A percentile compares a stretch with the other conserved stretches of the same genome.
Conservation (phyloP, 2,329 filamentous ascomycete species). For the Parascedosporium putredinis region DNA sequence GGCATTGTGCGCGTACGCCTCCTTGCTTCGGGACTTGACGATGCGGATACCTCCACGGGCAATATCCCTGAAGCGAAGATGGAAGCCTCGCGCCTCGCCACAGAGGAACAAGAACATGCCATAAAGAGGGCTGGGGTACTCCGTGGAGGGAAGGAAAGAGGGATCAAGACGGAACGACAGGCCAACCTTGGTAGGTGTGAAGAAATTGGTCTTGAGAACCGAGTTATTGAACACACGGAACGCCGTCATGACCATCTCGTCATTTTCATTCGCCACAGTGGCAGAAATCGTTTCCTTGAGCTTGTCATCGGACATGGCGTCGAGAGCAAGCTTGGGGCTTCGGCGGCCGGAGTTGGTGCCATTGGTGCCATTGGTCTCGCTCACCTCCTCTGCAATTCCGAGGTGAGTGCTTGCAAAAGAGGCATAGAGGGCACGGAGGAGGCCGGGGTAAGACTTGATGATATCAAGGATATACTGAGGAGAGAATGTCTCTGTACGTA, state of each 20-base stretch:
- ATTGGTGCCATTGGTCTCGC: constrained; percentile 23
- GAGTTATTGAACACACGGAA: constrained; percentile 93
- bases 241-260: constrained; percentile 94
- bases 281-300: constrained; percentile 66
- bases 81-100: constrained; percentile 93
- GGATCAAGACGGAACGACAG: constrained; percentile 92
- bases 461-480: constrained; percentile 98
- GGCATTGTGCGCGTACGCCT: constrained; percentile 93
- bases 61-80: constrained; percentile 94
- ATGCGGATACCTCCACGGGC: constrained; percentile 95
- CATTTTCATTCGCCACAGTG: constrained; percentile 84
- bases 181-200: constrained; percentile 94
- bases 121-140: constrained; percentile 88
- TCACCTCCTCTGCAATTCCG: constrained; percentile 38
- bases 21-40: constrained; percentile 93
- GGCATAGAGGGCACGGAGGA: constrained; percentile 81
- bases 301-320: constrained; percentile 65
- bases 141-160: constrained; percentile 75
- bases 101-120: constrained; percentile 99
- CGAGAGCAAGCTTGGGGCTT: constrained; percentile 44
- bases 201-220: constrained; percentile 95
- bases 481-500: constrained; percentile 94
- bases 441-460: constrained; percentile 77
- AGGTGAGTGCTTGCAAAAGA: constrained; percentile 85
- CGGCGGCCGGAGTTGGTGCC: background rate